Evolutionary conservation across 140 eudicot species (phyloP).

Genomic region (Oenanthe javanica): DNA sequence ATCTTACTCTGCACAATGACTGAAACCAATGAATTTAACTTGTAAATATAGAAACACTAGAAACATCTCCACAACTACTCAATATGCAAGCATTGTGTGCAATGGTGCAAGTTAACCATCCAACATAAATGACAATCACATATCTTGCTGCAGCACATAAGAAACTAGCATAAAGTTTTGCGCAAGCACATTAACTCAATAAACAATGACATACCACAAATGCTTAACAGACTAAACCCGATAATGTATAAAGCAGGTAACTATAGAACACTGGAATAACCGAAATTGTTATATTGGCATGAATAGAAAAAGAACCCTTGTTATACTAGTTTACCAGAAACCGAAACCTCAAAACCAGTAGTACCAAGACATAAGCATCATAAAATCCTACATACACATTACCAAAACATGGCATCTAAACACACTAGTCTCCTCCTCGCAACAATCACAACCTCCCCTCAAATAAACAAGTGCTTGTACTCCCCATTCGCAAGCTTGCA

Average conservation of each 20-base stretch:
- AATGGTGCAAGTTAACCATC: too few species aligned
- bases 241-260: not conserved
- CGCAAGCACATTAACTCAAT: not conserved
- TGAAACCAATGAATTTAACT: too few species aligned
- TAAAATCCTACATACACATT: not conserved
- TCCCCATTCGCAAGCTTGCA: conserved; percentile 83
- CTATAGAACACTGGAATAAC: not conserved
- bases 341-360: not conserved
- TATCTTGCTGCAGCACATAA: not conserved
- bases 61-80: not conserved
- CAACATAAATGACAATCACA: too few species aligned
- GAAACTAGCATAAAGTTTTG: not conserved
- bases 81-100: not conserved
- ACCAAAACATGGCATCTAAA: not conserved
- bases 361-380: not conserved
- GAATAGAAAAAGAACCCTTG: not conserved
- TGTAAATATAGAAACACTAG: too few species aligned
- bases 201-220: not conserved
- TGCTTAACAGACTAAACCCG: not conserved
- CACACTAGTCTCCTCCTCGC: not conserved
- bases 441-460: conserved; percentile 4
- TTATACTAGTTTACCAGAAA: not conserved
- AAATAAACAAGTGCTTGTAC: conserved; percentile 70
- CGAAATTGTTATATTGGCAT: not conserved
- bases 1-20: not conserved